A percentile compares a stretch with the other conserved stretches of the same genome.
Evolutionary conservation across 2,329 filamentous ascomycete species (phyloP).

Genomic region (Xylariaceae sp.): DNA sequence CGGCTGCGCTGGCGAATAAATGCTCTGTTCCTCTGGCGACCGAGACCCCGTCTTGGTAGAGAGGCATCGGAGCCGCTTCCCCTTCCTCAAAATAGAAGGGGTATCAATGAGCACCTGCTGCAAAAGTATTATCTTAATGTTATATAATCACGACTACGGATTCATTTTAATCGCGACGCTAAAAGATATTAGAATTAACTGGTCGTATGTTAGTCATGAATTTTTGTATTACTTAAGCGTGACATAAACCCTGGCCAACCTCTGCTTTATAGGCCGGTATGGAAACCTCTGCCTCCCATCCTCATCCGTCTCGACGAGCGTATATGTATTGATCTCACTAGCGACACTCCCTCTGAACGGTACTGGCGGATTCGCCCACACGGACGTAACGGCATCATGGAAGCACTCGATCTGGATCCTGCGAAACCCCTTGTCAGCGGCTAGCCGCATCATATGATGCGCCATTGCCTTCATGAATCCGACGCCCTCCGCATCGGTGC

Average conservation of each 20-base stretch:
- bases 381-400: slow-evolving; percentile 24
- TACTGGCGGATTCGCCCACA: slow-evolving; percentile 23
- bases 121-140: not conserved
- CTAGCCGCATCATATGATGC: slow-evolving; percentile 24
- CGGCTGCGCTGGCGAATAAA: slow-evolving; percentile 42
- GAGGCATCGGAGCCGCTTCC: not conserved
- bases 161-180: not conserved
- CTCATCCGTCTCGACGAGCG: slow-evolving; percentile 13
- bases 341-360: slow-evolving; percentile 18
- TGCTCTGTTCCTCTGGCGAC: slow-evolving; percentile 43
- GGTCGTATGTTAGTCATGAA: not conserved
- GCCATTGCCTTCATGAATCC: slow-evolving; percentile 24
- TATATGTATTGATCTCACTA: slow-evolving; percentile 17
- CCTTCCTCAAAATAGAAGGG: no score
- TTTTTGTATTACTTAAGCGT: slow-evolving; percentile 9
- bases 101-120: not conserved
- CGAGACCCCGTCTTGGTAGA: slow-evolving; percentile 17
- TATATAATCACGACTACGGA: not conserved
- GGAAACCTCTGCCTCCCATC: slow-evolving; percentile 13
- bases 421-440: slow-evolving; percentile 18
- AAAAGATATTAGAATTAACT: no score
- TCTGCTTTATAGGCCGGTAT: slow-evolving; percentile 19
- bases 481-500: slow-evolving; percentile 10
- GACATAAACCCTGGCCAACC: slow-evolving; percentile 19
- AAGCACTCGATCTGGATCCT: slow-evolving; percentile 23